A percentile compares a stretch with the other conserved stretches of the same genome.
Conservation (phyloP, 805 yeast genomes). For the Brettanomyces naardenensis region DNA sequence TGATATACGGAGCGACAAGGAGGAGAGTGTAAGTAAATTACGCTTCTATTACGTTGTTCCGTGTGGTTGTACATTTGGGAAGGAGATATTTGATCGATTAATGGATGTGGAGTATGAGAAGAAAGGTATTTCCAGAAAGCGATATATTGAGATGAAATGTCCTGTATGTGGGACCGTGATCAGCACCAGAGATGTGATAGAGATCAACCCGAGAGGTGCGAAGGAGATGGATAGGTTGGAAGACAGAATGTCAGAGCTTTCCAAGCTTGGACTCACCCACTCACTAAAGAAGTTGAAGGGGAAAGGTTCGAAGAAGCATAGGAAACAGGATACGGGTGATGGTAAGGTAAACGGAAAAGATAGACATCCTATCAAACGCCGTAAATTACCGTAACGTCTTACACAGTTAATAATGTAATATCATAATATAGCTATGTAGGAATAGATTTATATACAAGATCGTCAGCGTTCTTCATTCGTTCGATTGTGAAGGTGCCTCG, state of each 20-base stretch:
- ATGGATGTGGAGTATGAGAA: slow-evolving; percentile 5
- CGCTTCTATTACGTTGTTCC: slow-evolving; percentile 36
- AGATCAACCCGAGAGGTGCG: slow-evolving; percentile 16
- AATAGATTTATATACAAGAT: no score
- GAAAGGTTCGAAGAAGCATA: slow-evolving; percentile 2
- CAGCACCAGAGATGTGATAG: slow-evolving; percentile 25
- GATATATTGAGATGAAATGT: slow-evolving; percentile 20
- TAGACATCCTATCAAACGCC: no score
- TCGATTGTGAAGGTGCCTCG: no score
- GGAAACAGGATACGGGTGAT: not conserved
- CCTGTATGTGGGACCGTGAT: slow-evolving; percentile 31
- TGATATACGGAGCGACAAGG: slow-evolving; percentile 24
- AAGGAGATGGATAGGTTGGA: slow-evolving; percentile 7
- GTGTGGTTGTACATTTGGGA: slow-evolving; percentile 37
- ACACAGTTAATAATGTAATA: no score
- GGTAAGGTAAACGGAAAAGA: no score
- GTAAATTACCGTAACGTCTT: no score
- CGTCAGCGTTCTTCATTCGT: no score
- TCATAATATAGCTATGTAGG: no score
- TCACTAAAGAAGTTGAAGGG: slow-evolving; percentile 22
- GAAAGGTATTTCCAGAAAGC: not conserved
- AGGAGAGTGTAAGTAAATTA: slow-evolving; percentile 7
- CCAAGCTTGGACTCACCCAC: slow-evolving; percentile 26
- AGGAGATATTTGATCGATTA: slow-evolving; percentile 22
- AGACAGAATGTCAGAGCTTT: slow-evolving; percentile 12